Percentiles rank a stretch among this genome's conserved stretches.
Conservation (phyloP, 257 asterid species). For the Echites panduratus region DNA sequence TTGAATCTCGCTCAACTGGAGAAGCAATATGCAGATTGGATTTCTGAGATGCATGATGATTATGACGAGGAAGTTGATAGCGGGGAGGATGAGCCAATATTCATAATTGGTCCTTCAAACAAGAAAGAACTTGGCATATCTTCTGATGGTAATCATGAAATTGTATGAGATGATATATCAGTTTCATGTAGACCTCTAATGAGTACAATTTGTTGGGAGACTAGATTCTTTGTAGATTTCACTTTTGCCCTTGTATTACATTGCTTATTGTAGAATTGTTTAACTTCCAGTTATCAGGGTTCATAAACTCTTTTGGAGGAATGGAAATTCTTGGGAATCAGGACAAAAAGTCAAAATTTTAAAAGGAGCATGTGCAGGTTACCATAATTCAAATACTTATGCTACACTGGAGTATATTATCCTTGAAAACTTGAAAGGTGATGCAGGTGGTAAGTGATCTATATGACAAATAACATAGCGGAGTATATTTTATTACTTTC, state of each 20-base stretch:
- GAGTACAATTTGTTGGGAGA: background rate
- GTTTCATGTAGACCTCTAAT: background rate
- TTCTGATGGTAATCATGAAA: conserved; percentile 42
- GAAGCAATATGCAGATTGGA: conserved; percentile 54
- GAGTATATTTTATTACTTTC: background rate
- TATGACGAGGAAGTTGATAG: conserved; percentile 49
- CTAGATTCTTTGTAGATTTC: background rate
- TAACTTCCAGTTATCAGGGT: conserved; percentile 48
- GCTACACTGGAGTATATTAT: conserved; percentile 63
- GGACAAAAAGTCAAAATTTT: conserved; percentile 61
- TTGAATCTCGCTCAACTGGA: conserved; percentile 44
- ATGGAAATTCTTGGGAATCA: conserved; percentile 47
- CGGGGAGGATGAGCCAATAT: conserved; percentile 51
- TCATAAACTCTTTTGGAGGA: conserved; percentile 47
- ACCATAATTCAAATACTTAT: conserved; percentile 33
- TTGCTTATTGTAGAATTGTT: conserved; percentile 9
- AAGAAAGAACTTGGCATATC: conserved; percentile 41
- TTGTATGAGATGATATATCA: background rate
- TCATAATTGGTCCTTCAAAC: conserved; percentile 30
- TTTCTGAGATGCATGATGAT: conserved; percentile 46
- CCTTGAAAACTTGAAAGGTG: conserved; percentile 61
- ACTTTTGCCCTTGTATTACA: conserved; percentile 6
- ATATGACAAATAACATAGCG: background rate
- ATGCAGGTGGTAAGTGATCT: conserved; percentile 50
- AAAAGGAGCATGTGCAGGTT: conserved; percentile 66